Evolutionary conservation across 176 grass and related monocot genomes (phyloP).

Genomic region (Hordeum vulgare): DNA sequence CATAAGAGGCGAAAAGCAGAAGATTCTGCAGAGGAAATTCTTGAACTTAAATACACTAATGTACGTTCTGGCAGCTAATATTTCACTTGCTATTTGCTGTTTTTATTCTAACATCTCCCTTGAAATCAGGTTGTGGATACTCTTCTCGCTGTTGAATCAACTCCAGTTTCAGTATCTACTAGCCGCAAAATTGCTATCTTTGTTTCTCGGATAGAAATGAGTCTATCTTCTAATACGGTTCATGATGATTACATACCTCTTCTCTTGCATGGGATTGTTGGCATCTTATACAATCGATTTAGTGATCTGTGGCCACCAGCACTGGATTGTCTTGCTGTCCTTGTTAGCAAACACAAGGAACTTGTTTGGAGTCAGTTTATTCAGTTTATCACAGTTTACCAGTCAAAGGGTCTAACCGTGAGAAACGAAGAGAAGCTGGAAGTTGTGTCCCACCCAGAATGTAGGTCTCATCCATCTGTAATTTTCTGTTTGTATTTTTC

Average conservation of each 20-base stretch:
- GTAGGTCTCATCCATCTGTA: constrained; percentile 35
- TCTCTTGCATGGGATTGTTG: constrained; percentile 80
- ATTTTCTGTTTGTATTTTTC: constrained; percentile 12
- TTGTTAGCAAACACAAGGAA: constrained; percentile 70
- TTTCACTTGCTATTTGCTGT: constrained; percentile 23
- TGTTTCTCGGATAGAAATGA: constrained; percentile 69
- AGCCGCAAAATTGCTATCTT: constrained; percentile 66
- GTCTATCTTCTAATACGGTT: constrained; percentile 57
- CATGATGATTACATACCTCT: constrained; percentile 60
- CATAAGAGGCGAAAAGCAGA: constrained; percentile 68
- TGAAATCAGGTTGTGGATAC: constrained; percentile 64
- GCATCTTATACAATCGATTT: constrained; percentile 82
- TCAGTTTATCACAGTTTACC: constrained; percentile 39
- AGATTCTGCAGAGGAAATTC: constrained; percentile 39
- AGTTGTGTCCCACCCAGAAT: constrained; percentile 37
- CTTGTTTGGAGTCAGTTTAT: constrained; percentile 68
- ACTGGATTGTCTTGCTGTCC: constrained; percentile 57
- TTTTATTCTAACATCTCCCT: constrained; percentile 25
- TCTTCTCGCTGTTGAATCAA: constrained; percentile 65
- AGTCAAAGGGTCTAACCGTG: constrained; percentile 37
- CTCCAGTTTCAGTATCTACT: constrained; percentile 61
- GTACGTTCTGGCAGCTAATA: constrained; percentile 37
- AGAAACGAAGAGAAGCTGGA: constrained; percentile 32
- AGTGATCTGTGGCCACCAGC: constrained; percentile 72
- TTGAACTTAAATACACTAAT: constrained; percentile 51